Percentiles rank a stretch among this genome's conserved stretches.
Conservation (phyloP, 78 protist species). For the Goniomonas avonlea region DNA sequence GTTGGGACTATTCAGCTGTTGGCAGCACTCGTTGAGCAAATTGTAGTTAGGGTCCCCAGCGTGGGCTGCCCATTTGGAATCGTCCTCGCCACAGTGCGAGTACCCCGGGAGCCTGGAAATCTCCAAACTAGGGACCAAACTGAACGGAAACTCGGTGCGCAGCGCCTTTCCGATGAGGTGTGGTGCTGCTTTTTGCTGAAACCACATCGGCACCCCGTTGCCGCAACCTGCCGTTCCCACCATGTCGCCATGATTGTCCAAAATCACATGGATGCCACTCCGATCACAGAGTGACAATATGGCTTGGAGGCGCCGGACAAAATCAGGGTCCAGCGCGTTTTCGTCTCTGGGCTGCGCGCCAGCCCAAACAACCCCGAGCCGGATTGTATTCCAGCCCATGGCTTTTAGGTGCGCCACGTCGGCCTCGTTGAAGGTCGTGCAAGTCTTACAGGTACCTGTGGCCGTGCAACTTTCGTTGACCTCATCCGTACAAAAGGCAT, state of each 20-base stretch:
- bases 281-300: neutral
- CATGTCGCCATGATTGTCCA: neutral
- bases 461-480: neutral
- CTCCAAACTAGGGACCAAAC: neutral
- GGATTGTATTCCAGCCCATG: neutral
- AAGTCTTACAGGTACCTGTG: neutral
- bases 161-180: neutral
- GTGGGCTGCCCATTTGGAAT: neutral
- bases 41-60: neutral
- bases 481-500: neutral
- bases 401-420: neutral
- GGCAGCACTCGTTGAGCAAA: neutral
- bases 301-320: neutral
- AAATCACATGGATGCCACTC: neutral
- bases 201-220: constrained; percentile 1
- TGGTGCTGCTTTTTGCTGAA: neutral
- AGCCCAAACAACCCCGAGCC: neutral
- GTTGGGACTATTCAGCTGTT: neutral
- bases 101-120: neutral
- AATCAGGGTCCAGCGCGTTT: neutral
- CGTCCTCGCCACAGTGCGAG: neutral
- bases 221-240: neutral
- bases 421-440: neutral
- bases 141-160: neutral
- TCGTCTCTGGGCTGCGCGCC: constrained; percentile 3